Evolutionary conservation across 176 grass and related monocot genomes (phyloP).

Genomic region (Oryza meridionalis): DNA sequence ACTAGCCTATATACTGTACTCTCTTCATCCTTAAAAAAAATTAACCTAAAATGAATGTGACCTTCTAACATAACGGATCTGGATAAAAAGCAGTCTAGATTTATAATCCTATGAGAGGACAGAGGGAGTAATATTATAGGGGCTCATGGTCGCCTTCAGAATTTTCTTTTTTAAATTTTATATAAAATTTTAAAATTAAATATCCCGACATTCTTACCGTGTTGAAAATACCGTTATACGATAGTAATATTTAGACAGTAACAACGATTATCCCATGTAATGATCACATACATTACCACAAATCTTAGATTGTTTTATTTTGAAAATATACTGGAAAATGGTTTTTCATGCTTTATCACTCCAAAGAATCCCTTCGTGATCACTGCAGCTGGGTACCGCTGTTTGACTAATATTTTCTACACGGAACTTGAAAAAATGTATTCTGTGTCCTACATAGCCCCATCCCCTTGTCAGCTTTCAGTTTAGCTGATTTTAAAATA

Average conservation of each 20-base stretch:
- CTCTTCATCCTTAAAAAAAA: too few species aligned
- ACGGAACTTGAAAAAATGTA: conserved; percentile 37
- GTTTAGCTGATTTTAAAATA: conserved; percentile 35
- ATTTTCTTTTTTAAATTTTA: neutral
- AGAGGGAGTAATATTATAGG: neutral
- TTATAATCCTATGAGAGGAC: too few species aligned
- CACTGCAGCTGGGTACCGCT: neutral
- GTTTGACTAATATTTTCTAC: conserved; percentile 24
- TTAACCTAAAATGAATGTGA: too few species aligned
- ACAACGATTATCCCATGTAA: too few species aligned
- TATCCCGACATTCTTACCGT: neutral
- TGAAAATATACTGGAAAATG: too few species aligned
- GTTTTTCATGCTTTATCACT: neutral
- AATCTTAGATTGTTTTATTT: too few species aligned
- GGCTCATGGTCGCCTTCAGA: neutral
- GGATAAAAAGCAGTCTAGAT: too few species aligned
- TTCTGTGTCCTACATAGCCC: conserved; percentile 26
- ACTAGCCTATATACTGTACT: neutral
- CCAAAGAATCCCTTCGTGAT: neutral
- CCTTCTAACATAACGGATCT: too few species aligned
- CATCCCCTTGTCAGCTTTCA: conserved; percentile 45
- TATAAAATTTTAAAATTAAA: neutral
- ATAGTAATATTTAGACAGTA: too few species aligned
- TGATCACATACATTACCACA: too few species aligned
- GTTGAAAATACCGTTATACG: too few species aligned